These are phyloP conservation scores for Backusella tuberculispora DNA, from an alignment of 192 early-diverging fungal genomes.

Conservation along the genomic window DNA sequence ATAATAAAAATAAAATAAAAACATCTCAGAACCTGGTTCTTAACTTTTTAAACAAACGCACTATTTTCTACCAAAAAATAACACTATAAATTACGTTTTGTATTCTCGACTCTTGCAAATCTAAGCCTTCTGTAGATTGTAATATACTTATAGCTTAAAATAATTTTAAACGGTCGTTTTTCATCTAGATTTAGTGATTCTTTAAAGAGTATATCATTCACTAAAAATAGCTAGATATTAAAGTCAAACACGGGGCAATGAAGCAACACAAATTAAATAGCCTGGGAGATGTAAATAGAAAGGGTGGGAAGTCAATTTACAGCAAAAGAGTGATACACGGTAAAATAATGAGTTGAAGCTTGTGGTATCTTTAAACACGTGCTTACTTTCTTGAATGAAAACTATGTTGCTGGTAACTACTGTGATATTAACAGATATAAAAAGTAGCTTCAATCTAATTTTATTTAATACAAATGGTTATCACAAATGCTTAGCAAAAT, in stretches of 20 bases:
- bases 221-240: not conserved
- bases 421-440: not conserved
- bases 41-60: no score
- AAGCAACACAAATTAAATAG: slow-evolving; percentile 4
- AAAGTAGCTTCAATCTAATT: not conserved
- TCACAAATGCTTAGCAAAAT: not conserved
- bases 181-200: not conserved
- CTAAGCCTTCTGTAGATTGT: not conserved
- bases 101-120: no score
- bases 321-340: not conserved
- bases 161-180: not conserved
- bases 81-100: no score
- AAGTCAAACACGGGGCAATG: not conserved
- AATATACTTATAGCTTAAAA: not conserved
- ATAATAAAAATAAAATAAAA: not conserved
- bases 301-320: not conserved
- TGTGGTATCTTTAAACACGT: slow-evolving; percentile 1
- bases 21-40: not conserved
- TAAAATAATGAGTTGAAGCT: not conserved
- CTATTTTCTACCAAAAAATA: no score
- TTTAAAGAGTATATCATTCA: not conserved
- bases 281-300: not conserved
- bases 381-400: slow-evolving; percentile 1
- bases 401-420: not conserved
- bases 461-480: not conserved